Base-by-base conservation (phyloP, 345 rosid species). In the Excoecaria agallocha region DNA sequence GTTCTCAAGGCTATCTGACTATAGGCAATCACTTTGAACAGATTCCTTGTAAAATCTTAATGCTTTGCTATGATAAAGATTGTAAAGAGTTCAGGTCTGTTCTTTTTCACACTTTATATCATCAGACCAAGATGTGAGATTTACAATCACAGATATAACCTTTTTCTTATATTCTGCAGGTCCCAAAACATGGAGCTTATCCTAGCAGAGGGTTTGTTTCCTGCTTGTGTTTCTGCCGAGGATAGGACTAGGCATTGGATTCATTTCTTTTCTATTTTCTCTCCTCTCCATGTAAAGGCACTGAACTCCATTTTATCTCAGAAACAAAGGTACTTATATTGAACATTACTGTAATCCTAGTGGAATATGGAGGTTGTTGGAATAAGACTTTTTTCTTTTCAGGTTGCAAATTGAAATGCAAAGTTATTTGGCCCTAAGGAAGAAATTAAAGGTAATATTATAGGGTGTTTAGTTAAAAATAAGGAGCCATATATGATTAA, bases 391-490 rank as follows among this genome's bases (percentile, higher is more conserved):
- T 50, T 19, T 60, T 78, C 66, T 70, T 85, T 84, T 75, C 88
- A 94, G 98, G 91, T 84, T 94, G 82, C 94, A 90, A 81, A 77
- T 77, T 57, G 95, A 92, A 76, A 79, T 94, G 89, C 88, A 73
- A 76, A 80, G 68, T 68, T 94, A 82, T 85, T 88, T 94, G 80
- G 81, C 85, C 56, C 68, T 81, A 57, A 83, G 93, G 76, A 78
- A 81, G 86, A 84, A 87, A 79, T 85, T 81, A 79, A 85, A 87
- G 92, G 95, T 79, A 79, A 55, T 8, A 38, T 8, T 75, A 37
- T 4, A 65, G 64, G 8, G 0, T 25, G n/a, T 35, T 56, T 67
- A 48, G 60, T 25, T 67, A 45, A 10, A 57, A 58, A 35, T 43
- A 5, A 15, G 56, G 50, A 61, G 69, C 60, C 20, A 11, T 37